These are phyloP conservation scores for Antitrichia curtipendula DNA, from an alignment of 225 moss, liverwort and hornwort species.

Conservation along the genomic window DNA sequence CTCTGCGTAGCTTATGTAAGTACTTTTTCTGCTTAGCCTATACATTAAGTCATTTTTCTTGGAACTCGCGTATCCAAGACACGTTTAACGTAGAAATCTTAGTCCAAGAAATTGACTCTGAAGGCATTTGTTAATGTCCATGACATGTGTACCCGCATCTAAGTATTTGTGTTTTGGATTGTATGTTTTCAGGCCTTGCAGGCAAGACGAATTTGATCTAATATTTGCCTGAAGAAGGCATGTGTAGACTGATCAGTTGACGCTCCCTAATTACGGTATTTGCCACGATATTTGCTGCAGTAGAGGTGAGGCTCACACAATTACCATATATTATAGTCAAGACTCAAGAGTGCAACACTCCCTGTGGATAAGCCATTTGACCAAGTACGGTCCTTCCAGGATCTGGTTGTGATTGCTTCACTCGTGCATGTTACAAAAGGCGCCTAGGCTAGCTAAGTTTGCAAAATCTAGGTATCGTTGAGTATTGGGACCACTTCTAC, in stretches of 20 bases:
- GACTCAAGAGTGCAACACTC: background rate
- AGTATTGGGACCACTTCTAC: background rate
- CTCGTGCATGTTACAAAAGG: background rate
- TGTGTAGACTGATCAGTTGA: slow-evolving; percentile 23
- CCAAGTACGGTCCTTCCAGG: background rate
- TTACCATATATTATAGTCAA: background rate
- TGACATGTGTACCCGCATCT: background rate
- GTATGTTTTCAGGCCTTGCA: slow-evolving; percentile 47
- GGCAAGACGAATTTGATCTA: slow-evolving; percentile 45
- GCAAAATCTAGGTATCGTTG: background rate
- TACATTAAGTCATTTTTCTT: background rate
- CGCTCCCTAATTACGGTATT: background rate
- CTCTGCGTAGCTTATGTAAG: background rate
- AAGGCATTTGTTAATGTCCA: background rate
- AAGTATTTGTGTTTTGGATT: background rate
- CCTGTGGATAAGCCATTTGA: background rate
- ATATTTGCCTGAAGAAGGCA: slow-evolving; percentile 30
- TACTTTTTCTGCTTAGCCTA: background rate
- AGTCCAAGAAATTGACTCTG: background rate
- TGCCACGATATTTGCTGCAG: background rate
- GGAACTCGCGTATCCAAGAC: background rate
- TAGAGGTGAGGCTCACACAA: background rate
- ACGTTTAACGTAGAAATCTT: background rate
- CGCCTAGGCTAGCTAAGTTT: background rate
- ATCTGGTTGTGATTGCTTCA: background rate